Evolutionary conservation across 148 eudicot species (phyloP).

Genomic region (Chenopodium berlandieri): DNA sequence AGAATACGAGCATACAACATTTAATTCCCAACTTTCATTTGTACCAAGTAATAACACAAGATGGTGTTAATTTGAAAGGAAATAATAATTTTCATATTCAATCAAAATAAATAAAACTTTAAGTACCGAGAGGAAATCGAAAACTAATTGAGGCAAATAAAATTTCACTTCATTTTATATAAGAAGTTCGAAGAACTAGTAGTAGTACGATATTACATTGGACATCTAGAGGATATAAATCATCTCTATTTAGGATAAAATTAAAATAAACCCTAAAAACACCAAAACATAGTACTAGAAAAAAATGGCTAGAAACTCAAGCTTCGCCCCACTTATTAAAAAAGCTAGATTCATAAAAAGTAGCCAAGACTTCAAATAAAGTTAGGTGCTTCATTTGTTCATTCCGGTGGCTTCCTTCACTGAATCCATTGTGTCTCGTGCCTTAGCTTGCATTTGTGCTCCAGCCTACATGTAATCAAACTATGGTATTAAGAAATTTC

Average conservation of each 20-base stretch:
- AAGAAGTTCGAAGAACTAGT: not conserved
- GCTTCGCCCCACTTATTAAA: not conserved
- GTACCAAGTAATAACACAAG: too few species aligned
- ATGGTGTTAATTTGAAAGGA: too few species aligned
- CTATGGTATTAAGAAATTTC: not conserved
- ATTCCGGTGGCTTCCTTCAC: conserved; percentile 60
- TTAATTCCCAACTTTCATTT: too few species aligned
- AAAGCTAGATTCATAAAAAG: not conserved
- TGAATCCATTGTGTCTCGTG: conserved; percentile 53
- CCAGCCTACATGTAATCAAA: conserved; percentile 43
- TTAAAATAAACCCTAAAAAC: not conserved
- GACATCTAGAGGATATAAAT: not conserved
- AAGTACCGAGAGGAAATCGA: not conserved
- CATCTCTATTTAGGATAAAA: not conserved
- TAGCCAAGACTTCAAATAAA: too few species aligned
- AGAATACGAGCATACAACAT: too few species aligned
- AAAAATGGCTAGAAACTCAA: not conserved
- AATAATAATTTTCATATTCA: too few species aligned
- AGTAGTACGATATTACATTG: not conserved
- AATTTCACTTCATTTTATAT: too few species aligned
- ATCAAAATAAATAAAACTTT: too few species aligned
- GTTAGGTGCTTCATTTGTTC: conserved; percentile 38
- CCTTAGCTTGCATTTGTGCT: conserved; percentile 45
- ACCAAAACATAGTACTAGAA: not conserved
- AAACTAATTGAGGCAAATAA: not conserved